Evolutionary conservation across 2,329 filamentous ascomycete genomes (phyloP), one percentile per base, ranked within the genome.

Genomic region (Xylaria multiplex): DNA sequence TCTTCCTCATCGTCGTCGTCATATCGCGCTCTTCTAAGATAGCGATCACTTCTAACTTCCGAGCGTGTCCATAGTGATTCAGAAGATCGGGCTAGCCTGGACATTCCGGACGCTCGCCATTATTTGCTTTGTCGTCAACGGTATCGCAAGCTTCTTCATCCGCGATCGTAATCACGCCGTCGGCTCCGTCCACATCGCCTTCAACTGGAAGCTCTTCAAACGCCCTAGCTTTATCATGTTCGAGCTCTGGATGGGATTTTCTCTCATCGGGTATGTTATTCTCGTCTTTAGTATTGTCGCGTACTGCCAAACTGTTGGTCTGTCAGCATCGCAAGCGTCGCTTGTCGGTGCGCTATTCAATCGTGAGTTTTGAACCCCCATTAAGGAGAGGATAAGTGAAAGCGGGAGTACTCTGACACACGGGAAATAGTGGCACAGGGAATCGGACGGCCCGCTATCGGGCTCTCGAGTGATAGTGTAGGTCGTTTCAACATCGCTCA

Each of bases 241-340:
- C 13, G 77, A 92, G 43, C 82, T 79, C 2, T 96, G 89, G 81
- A 89, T 90, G 7, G 88, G 89, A 77, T 88, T 94, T 69, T 89
- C 85, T 66, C 87, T 94, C 79, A 79, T 95, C 14, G 91, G 85
- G 5, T 95, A 95, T 72, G 84, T 92, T 30, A 90, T 93, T 4
- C 83, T 93, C n/a, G 84, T 93, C 50, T 95, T 93, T 78, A 91
- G 88, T 11, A 80, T 94, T 52, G 88, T 91, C 14, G 91, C 90
- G 75, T 95, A 93, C 74, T 90, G 90, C 43, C 84, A 86, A 62
- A 84, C 84, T 4, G 86, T 93, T 49, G 91, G 91, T 1, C 84
- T 93, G 35, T 83, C 83, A 0, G 82, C 90, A 1, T 83, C 85
- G 5, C 88, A 94, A 73, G 91, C 90, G 6, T 88, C 89, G 0